Evolutionary conservation across 306 rosid species (phyloP).

Genomic region (Inga oerstediana): DNA sequence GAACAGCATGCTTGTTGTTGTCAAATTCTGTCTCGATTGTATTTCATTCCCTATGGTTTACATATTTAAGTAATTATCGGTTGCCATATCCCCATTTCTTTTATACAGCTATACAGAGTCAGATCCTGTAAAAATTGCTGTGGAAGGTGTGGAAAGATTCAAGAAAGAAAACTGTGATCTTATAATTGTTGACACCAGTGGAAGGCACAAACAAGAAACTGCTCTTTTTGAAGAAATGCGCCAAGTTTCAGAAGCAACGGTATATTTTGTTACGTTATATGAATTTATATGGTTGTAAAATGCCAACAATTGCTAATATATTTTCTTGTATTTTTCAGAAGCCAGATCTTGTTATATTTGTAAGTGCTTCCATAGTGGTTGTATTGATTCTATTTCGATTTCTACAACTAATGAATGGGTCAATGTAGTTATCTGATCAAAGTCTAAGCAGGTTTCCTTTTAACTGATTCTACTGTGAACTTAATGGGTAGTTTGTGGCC

Average conservation of each 20-base stretch:
- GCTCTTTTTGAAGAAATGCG: conserved; percentile 96
- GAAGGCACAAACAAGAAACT: conserved; percentile 62
- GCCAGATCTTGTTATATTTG: conserved; percentile 87
- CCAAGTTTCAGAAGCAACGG: conserved; percentile 92
- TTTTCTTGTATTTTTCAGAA: conserved; percentile 55
- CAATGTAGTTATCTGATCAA: too few relatives aligned
- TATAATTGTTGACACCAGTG: too few relatives aligned
- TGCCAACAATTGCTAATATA: conserved; percentile 22
- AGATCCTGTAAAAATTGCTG: conserved; percentile 84
- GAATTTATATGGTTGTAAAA: not conserved
- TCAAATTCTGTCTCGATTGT: not conserved
- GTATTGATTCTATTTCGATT: conserved; percentile 19
- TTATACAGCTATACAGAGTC: conserved; percentile 68
- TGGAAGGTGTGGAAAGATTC: conserved; percentile 26
- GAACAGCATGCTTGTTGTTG: not conserved
- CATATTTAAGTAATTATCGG: conserved; percentile 12
- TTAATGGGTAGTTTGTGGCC: not conserved
- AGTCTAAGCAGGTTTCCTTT: too few relatives aligned
- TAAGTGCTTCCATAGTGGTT: conserved; percentile 42
- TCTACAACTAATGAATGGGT: not conserved
- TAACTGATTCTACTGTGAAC: not conserved
- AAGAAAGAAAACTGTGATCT: too few relatives aligned
- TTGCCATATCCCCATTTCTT: conserved; percentile 16
- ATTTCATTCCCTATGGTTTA: conserved; percentile 3
- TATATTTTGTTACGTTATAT: conserved; percentile 40